A percentile compares a stretch with the other conserved stretches of the same genome.
Conservation (phyloP, 1,284 basidiomycete species). For the Trichosporon sp. region DNA sequence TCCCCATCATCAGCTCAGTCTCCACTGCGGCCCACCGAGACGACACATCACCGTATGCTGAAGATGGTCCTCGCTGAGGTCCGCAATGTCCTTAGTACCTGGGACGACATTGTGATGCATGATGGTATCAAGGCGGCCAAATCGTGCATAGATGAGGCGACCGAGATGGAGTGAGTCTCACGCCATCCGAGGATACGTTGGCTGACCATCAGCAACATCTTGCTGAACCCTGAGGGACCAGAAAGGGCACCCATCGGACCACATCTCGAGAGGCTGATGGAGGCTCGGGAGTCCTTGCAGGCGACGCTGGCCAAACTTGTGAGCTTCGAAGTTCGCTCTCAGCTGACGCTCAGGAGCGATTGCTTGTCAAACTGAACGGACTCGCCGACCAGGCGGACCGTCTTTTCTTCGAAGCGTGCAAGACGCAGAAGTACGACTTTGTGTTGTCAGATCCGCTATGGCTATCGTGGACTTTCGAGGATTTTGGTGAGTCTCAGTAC, state of each 20-base stretch:
- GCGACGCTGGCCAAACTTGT: constrained; percentile 34
- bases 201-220: constrained; percentile 31
- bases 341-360: constrained; percentile 26
- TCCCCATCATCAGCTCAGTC: constrained; percentile 37
- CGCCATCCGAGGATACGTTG: not conserved
- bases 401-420: constrained; percentile 37
- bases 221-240: constrained; percentile 25
- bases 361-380: constrained; percentile 30
- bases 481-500: constrained; percentile 28
- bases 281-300: constrained; percentile 19
- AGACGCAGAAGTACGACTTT: constrained; percentile 27
- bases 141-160: constrained; percentile 33
- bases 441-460: constrained; percentile 36
- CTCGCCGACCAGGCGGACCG: constrained; percentile 40
- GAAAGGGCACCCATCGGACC: constrained; percentile 31
- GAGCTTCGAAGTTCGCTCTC: constrained; percentile 1
- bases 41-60: constrained; percentile 42
- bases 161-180: constrained; percentile 36
- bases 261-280: constrained; percentile 24
- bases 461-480: constrained; percentile 43
- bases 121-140: constrained; percentile 41
- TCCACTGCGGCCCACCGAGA: constrained; percentile 23
- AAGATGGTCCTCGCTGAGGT: constrained; percentile 36
- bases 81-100: constrained; percentile 28
- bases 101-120: constrained; percentile 39